Base-by-base conservation (phyloP, 345 rosid species). In the Ailanthus altissimus region DNA sequence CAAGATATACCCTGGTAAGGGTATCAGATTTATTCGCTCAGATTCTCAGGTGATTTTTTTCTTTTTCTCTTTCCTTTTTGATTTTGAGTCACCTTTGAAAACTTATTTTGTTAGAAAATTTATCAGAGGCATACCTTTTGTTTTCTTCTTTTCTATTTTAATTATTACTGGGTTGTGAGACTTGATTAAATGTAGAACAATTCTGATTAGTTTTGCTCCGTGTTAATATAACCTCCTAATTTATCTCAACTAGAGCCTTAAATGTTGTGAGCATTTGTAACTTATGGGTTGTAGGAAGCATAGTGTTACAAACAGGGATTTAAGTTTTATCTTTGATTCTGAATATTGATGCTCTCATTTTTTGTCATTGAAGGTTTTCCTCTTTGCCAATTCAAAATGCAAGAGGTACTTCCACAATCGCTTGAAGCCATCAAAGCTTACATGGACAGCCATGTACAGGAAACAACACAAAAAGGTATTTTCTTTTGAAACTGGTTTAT, bases 401-500 rank as follows among this genome's bases (percentile, higher is more conserved):
- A 92, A 93, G 86, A 85, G 94, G 87, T 93, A 96, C 79, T 93
- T 96, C 85, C 97, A 93, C 88, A 93, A 92, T 79, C 86, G 92
- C 36, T 73, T 92, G 87, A 95, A 93, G 93, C 98, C 97, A 0
- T 95, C 97, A 0, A 93, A 95, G 90, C 97, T 95, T 69, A 91
- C 92, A 23, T 89, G 92, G 92, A 91, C 96, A 0, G 89, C 92
- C 62, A 88, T 91, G 92, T 91, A 82, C 80, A 75, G 92, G 78
- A 89, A 91, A 84, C 90, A 91, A 50, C 93, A 89, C 75, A 89
- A 91, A 81, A 91, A 91, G 93, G 93, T 90, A 25, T 38, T 28
- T 46, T 32, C 42, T 40, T 42, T 16, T 26, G 3, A 32, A n/a
- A 32, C 16, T 25, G 64, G 26, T 4, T 26, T 60, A 2, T 14